Evolutionary conservation across 2,329 filamentous ascomycete species (phyloP).

Genomic region (Colletotrichum tofieldiae): DNA sequence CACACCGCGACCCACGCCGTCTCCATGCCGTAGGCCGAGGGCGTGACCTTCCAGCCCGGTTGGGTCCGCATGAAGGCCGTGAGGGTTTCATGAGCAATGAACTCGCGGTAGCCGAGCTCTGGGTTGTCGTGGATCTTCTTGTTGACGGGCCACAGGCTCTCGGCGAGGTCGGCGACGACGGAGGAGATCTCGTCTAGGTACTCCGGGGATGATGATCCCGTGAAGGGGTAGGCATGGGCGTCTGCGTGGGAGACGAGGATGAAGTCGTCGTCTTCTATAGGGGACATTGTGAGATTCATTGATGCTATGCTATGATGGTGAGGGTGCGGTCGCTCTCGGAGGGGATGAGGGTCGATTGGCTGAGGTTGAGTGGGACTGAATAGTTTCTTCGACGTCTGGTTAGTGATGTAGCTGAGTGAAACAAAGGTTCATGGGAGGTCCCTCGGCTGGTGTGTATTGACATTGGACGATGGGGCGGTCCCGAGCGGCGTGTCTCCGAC

Average conservation of each 20-base stretch:
- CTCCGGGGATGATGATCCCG: not conserved
- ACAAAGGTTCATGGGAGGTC: not conserved
- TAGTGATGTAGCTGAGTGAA: not conserved
- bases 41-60: slow-evolving; percentile 65
- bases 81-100: slow-evolving; percentile 57
- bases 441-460: not conserved
- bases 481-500: slow-evolving; percentile 40
- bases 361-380: not conserved
- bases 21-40: slow-evolving; percentile 65
- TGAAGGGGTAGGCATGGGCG: not conserved
- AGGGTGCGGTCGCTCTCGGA: not conserved
- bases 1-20: slow-evolving; percentile 69
- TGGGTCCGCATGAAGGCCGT: slow-evolving; percentile 62
- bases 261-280: slow-evolving; percentile 17
- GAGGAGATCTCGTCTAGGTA: slow-evolving; percentile 32
- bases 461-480: slow-evolving; percentile 1
- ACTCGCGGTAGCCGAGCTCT: slow-evolving; percentile 50
- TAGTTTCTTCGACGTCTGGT: not conserved
- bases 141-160: slow-evolving; percentile 42
- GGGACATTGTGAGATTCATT: slow-evolving; percentile 11
- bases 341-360: not conserved
- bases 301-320: not conserved
- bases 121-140: slow-evolving; percentile 48
- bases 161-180: slow-evolving; percentile 29
- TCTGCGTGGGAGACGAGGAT: slow-evolving; percentile 35